Evolutionary conservation across 1,284 basidiomycete species (phyloP), one percentile per base, ranked within the genome.

Genomic region (Puccinia polysora): DNA sequence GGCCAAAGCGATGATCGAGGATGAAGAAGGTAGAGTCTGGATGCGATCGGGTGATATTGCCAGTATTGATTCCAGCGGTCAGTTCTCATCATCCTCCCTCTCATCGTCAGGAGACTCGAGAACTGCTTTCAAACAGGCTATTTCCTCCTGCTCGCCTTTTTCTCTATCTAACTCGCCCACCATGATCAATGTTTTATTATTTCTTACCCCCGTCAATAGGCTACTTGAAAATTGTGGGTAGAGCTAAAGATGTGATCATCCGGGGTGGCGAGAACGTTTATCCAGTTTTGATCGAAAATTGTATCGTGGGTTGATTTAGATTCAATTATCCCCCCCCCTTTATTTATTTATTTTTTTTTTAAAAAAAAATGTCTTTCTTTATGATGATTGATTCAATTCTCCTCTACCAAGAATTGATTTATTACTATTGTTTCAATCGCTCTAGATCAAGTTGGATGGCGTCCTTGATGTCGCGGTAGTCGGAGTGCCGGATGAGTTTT

Each of bases 161-260:
- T 15, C 18, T 4, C 30, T 32, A 30, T 18, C 28, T 56, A 34
- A 56, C 53, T 30, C n/a, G 53, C 32, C 6, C 18, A 25, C 32
- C 15, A 53, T 5, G 7, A 20, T 25, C 32, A 25, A 36, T 59
- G 30, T 34, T 59, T 32, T 10, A 6, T 36, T 59, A 4, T 12
- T 59, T 10, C 18, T 53, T n/a, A 58, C 55, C 20, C 18, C 34
- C 34, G 25, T n/a, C n/a, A n/a, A 25, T 36, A 65, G 64, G 64
- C 4, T 75, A 72, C 49, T 52, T 75, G 23, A 36, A 43, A 4
- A 75, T 75, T 23, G 53, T 70, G 2, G 74, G 74, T 8, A 45
- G 74, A 25, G 65, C 70, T n/a, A 75, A 75, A 34, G 74, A 75
- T n/a, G 70, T 75, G 23, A 74, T 75, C 53, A 72, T 75, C 20